These are phyloP conservation scores for Chernovozyma sophiae-reginae DNA, from an alignment of 1,139 yeast genomes.

Conservation along the genomic window DNA sequence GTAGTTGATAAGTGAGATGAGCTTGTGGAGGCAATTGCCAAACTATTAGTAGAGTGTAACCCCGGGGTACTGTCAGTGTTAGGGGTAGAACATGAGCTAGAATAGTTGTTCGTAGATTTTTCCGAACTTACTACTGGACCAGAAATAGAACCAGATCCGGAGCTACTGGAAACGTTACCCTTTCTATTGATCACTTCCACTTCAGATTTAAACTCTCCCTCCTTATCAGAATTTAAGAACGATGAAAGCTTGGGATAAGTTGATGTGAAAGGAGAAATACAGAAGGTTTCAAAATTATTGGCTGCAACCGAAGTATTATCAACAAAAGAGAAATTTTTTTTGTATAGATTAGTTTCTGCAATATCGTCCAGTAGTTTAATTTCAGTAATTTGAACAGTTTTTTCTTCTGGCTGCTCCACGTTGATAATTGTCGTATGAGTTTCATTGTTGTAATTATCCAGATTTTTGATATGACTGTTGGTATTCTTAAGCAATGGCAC, in stretches of 20 bases:
- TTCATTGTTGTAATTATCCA: slow-evolving; percentile 6
- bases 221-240: slow-evolving; percentile 2
- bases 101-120: not conserved
- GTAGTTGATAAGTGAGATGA: not conserved
- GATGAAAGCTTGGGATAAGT: slow-evolving; percentile 9
- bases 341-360: not conserved
- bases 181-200: not conserved
- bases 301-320: slow-evolving; percentile 35
- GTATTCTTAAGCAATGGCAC: slow-evolving; percentile 18
- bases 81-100: not conserved
- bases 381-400: slow-evolving; percentile 2
- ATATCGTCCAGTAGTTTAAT: slow-evolving; percentile 1
- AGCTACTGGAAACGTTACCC: not conserved
- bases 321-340: not conserved
- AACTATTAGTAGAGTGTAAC: not conserved
- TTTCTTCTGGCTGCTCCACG: slow-evolving; percentile 11
- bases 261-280: slow-evolving; percentile 37
- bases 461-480: slow-evolving; percentile 7
- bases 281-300: slow-evolving; percentile 54
- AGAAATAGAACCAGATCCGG: not conserved
- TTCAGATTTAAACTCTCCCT: not conserved
- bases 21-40: not conserved
- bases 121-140: too few relatives aligned
- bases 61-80: not conserved
- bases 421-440: slow-evolving; percentile 10